These are phyloP conservation scores for Trichoderma virens DNA, from an alignment of 495 filamentous ascomycete genomes.

Conservation along the genomic window DNA sequence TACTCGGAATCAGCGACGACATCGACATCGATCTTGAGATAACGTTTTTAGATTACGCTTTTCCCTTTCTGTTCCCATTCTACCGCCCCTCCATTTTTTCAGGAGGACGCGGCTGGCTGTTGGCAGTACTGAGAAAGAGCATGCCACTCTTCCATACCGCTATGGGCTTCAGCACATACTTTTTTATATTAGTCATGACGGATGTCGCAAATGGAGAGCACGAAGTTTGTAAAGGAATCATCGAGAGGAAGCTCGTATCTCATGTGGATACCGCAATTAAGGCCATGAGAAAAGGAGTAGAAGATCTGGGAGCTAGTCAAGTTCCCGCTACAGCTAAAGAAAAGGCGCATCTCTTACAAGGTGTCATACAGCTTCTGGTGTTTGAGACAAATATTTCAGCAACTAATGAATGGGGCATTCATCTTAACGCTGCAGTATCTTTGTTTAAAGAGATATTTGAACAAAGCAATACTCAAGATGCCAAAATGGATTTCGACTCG, in stretches of 20 bases:
- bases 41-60: conserved; percentile 44
- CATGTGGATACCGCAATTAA: conserved; percentile 33
- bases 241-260: conserved; percentile 26
- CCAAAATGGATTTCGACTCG: background rate
- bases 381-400: conserved; percentile 39
- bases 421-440: conserved; percentile 39
- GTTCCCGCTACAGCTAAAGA: conserved; percentile 22
- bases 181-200: conserved; percentile 31
- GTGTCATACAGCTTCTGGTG: conserved; percentile 46
- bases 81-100: conserved; percentile 39
- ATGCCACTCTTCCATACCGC: conserved; percentile 39
- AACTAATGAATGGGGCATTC: conserved; percentile 38
- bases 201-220: conserved; percentile 4
- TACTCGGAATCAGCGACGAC: background rate
- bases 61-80: conserved; percentile 50
- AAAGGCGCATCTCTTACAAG: conserved; percentile 36
- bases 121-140: conserved; percentile 41
- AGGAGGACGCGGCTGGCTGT: conserved; percentile 43
- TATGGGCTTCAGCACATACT: conserved; percentile 41
- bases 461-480: no score
- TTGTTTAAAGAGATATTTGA: conserved; percentile 35
- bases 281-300: conserved; percentile 33
- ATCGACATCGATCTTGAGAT: conserved; percentile 27
- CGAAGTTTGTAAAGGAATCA: conserved; percentile 20
- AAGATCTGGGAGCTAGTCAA: conserved; percentile 27